Conservation (phyloP, 2,329 filamentous ascomycete genomes). For the Geoglossum cookeanum region DNA sequence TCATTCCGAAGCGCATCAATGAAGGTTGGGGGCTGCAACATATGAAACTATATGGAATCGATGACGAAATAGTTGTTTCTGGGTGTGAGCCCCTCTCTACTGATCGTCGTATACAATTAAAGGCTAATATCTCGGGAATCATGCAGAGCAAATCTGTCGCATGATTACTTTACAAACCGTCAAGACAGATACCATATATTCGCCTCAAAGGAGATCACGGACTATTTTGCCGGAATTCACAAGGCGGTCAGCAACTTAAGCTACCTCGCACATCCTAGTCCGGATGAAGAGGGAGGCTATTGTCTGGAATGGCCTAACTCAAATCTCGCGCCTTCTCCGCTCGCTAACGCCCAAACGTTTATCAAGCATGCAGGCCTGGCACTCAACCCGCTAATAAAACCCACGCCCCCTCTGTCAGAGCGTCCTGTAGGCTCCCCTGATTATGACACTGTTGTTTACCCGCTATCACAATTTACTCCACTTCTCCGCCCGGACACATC, state of each 20-base stretch:
- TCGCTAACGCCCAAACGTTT: conserved; percentile 51
- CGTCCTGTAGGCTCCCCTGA: conserved; percentile 1
- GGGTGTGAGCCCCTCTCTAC: conserved; percentile 34
- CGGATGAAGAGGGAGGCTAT: conserved; percentile 29
- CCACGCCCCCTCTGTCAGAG: conserved; percentile 18
- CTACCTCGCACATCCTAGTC: conserved; percentile 52
- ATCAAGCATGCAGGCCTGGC: conserved; percentile 46
- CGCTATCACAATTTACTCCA: conserved; percentile 73
- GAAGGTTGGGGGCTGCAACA: conserved; percentile 97
- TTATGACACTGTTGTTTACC: conserved; percentile 58
- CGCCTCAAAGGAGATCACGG: conserved; percentile 54
- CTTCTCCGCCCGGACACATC: conserved; percentile 62
- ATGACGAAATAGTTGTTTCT: conserved; percentile 88
- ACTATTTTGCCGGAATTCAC: conserved; percentile 68
- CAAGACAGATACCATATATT: conserved; percentile 93
- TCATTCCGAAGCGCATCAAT: conserved; percentile 78
- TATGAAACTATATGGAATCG: conserved; percentile 95
- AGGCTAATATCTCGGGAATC: conserved; percentile 4
- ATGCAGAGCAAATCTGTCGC: conserved; percentile 61
- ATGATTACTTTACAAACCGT: conserved; percentile 89
- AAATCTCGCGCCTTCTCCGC: conserved; percentile 58
- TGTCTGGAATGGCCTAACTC: conserved; percentile 50
- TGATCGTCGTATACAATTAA: background rate
- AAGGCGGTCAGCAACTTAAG: conserved; percentile 59
- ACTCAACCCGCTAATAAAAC: conserved; percentile 46